Conservation (phyloP, 805 yeast genomes). For the Sporopachydermia lactativora region DNA sequence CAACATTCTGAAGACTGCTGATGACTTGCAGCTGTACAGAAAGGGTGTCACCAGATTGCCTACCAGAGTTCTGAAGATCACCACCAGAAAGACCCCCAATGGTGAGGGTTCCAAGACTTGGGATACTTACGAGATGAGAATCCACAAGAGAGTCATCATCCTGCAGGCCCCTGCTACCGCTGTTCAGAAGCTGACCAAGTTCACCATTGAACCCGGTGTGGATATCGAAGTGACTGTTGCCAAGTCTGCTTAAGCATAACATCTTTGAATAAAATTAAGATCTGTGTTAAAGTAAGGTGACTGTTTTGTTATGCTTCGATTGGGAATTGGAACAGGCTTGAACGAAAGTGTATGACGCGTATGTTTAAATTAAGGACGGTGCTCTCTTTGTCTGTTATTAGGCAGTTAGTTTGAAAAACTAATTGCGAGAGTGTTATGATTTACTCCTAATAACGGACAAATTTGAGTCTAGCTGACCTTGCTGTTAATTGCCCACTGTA, state of each 20-base stretch:
- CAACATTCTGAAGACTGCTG: constrained; percentile 82
- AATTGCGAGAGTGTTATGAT: background rate
- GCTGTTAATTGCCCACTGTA: constrained; percentile 1
- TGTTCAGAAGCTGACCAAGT: constrained; percentile 93
- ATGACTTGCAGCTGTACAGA: constrained; percentile 67
- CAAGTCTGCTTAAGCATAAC: constrained; percentile 16
- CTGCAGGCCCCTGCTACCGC: constrained; percentile 90
- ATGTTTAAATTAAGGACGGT: constrained; percentile 1
- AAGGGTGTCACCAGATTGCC: constrained; percentile 99
- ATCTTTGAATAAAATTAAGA: too few species aligned
- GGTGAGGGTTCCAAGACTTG: constrained; percentile 99
- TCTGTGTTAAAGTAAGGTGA: too few species aligned
- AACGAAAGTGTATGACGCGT: background rate
- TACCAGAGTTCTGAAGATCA: constrained; percentile 93
- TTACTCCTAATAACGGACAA: background rate
- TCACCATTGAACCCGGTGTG: constrained; percentile 99
- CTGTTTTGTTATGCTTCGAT: too few species aligned
- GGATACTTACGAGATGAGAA: constrained; percentile 99
- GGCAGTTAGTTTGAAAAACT: background rate
- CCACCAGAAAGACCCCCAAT: constrained; percentile 99
- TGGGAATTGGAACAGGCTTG: too few species aligned
- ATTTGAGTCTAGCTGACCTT: background rate
- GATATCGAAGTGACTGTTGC: constrained; percentile 92
- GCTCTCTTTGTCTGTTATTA: background rate
- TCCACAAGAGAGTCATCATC: constrained; percentile 99